These are phyloP conservation scores for Fusarium pseudocircinatum DNA, from an alignment of 2,329 filamentous ascomycete genomes.

Conservation along the genomic window DNA sequence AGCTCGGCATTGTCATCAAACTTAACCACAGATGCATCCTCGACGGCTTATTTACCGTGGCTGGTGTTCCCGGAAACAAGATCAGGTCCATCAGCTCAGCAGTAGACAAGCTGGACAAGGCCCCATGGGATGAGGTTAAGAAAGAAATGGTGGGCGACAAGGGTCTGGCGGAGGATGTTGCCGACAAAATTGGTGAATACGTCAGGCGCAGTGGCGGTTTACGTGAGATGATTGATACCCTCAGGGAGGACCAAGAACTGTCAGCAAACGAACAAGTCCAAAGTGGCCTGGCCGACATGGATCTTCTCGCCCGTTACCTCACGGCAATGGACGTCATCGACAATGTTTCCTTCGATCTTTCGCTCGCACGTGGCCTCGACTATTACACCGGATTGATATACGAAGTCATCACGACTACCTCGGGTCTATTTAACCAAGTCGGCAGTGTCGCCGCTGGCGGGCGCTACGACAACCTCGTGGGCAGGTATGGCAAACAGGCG, in stretches of 20 bases:
- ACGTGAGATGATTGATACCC: neutral
- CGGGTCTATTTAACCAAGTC: neutral
- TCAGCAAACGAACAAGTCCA: neutral
- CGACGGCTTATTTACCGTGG: neutral
- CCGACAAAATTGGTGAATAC: neutral
- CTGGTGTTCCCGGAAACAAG: neutral
- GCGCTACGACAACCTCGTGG: neutral
- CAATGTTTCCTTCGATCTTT: neutral
- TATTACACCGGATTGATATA: neutral
- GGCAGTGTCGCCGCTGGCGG: neutral
- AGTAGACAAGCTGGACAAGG: neutral
- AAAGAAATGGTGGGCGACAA: neutral
- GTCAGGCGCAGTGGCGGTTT: neutral
- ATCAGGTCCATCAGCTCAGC: neutral
- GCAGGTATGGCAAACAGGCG: neutral
- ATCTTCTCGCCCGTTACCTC: neutral
- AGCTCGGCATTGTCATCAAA: neutral
- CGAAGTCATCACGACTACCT: neutral
- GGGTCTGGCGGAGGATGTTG: neutral
- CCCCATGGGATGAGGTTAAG: neutral
- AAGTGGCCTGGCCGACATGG: neutral
- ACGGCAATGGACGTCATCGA: neutral
- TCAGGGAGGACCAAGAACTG: neutral
- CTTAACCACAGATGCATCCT: neutral
- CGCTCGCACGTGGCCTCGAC: neutral